These are phyloP conservation scores for Schizosaccharomyces japonicus DNA, from an alignment of 805 yeast genomes.

Conservation along the genomic window DNA sequence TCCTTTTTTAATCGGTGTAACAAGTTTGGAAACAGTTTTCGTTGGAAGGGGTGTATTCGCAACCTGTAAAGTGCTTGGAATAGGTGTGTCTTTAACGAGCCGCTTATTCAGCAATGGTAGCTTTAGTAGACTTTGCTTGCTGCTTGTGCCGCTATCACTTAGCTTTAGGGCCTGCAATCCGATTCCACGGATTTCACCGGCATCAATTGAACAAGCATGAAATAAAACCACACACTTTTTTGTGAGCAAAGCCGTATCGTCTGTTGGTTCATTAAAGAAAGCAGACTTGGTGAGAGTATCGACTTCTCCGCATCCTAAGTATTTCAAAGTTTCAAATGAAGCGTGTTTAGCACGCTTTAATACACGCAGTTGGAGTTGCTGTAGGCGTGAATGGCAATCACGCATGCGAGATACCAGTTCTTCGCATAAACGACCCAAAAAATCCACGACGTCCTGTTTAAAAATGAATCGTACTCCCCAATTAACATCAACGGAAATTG, in stretches of 20 bases:
- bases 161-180: constrained; percentile 11
- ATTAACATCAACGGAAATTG: constrained; percentile 69
- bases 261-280: constrained; percentile 35
- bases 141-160: neutral
- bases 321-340: constrained; percentile 54
- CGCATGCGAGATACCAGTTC: constrained; percentile 36
- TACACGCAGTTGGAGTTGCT: constrained; percentile 38
- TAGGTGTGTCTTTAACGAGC: too few relatives aligned
- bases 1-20: too few relatives aligned
- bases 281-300: constrained; percentile 36
- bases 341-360: constrained; percentile 42
- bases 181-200: constrained; percentile 46
- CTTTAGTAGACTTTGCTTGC: too few relatives aligned
- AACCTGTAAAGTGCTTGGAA: too few relatives aligned
- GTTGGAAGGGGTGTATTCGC: too few relatives aligned
- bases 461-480: constrained; percentile 66
- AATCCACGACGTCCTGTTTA: constrained; percentile 36
- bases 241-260: constrained; percentile 35
- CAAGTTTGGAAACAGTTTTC: too few relatives aligned
- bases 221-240: constrained; percentile 41
- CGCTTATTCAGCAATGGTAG: too few relatives aligned
- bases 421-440: constrained; percentile 30
- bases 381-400: constrained; percentile 26
- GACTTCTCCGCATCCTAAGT: constrained; percentile 65
- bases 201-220: constrained; percentile 5